A percentile compares a stretch with the other conserved stretches of the same genome.
These are phyloP conservation scores for Chaetomiaceae sp. DNA, from an alignment of 2,329 filamentous ascomycete genomes.

Conservation along the genomic window DNA sequence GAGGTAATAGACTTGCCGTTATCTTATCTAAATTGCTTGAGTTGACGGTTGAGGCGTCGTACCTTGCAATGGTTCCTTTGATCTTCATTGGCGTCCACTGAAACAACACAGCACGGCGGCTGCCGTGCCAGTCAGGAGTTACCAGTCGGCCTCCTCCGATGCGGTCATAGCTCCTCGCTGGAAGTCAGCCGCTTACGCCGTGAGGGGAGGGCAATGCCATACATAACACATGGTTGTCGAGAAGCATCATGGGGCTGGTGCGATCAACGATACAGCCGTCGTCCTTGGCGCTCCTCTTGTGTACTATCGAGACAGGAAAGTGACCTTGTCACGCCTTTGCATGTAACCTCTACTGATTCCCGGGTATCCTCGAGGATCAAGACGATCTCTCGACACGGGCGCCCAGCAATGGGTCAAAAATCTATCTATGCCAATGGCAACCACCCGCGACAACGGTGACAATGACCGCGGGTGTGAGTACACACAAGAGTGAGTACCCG, in stretches of 20 bases:
- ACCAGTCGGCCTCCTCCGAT: slow-evolving; percentile 13
- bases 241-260: background rate
- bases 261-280: too few species aligned
- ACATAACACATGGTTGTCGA: background rate
- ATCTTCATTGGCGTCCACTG: too few species aligned
- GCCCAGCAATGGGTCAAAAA: slow-evolving; percentile 51
- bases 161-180: slow-evolving; percentile 10
- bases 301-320: background rate
- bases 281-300: background rate
- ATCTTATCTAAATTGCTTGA: too few species aligned
- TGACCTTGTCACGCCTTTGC: background rate
- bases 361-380: slow-evolving; percentile 49
- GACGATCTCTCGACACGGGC: slow-evolving; percentile 53
- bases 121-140: too few species aligned
- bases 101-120: too few species aligned
- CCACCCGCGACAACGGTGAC: slow-evolving; percentile 45
- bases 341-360: slow-evolving; percentile 59
- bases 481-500: slow-evolving; percentile 19
- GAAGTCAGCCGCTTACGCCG: background rate
- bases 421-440: slow-evolving; percentile 50
- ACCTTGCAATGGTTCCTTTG: too few species aligned
- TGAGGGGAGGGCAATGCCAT: too few species aligned
- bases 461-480: slow-evolving; percentile 46
- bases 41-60: too few species aligned
- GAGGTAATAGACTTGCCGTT: background rate